A percentile compares a stretch with the other conserved stretches of the same genome.
Evolutionary conservation across 805 yeast species (phyloP).

Genomic region (Zygosaccharomyces pseudorouxii): DNA sequence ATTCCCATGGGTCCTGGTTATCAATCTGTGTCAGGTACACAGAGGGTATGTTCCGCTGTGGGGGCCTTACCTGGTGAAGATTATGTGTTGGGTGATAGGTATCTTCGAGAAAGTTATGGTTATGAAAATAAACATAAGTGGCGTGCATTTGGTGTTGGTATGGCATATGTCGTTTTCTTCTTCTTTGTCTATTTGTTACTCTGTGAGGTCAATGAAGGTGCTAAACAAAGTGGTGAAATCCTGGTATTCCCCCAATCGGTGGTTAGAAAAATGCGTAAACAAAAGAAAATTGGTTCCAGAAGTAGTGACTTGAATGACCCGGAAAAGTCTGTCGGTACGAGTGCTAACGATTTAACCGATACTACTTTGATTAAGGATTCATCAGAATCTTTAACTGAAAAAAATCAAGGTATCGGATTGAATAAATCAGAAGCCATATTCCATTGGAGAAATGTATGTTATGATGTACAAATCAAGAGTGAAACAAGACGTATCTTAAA

Average conservation of each 20-base stretch:
- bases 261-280: slow-evolving; percentile 44
- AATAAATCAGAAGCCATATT: slow-evolving; percentile 46
- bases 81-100: slow-evolving; percentile 50
- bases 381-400: slow-evolving; percentile 12
- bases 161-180: slow-evolving; percentile 54
- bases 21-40: slow-evolving; percentile 30
- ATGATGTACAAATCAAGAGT: slow-evolving; percentile 58
- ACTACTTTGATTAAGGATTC: slow-evolving; percentile 26
- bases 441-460: slow-evolving; percentile 74
- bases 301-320: slow-evolving; percentile 25
- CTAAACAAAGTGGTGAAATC: slow-evolving; percentile 68
- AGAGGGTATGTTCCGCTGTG: slow-evolving; percentile 50
- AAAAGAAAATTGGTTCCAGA: slow-evolving; percentile 26
- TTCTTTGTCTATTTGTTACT: slow-evolving; percentile 48
- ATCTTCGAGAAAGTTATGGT: slow-evolving; percentile 40
- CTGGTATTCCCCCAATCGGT: slow-evolving; percentile 52
- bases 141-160: slow-evolving; percentile 60
- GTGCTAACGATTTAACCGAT: slow-evolving; percentile 17
- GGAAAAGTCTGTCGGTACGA: slow-evolving; percentile 21
- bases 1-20: slow-evolving; percentile 48
- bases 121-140: slow-evolving; percentile 49
- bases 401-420: slow-evolving; percentile 28
- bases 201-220: slow-evolving; percentile 55
- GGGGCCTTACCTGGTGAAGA: slow-evolving; percentile 51
- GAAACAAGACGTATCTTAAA: slow-evolving; percentile 57